phyloP scores from a whole-genome alignment of 108 stramenopile species.

The Heterococcus sp. region DNA sequence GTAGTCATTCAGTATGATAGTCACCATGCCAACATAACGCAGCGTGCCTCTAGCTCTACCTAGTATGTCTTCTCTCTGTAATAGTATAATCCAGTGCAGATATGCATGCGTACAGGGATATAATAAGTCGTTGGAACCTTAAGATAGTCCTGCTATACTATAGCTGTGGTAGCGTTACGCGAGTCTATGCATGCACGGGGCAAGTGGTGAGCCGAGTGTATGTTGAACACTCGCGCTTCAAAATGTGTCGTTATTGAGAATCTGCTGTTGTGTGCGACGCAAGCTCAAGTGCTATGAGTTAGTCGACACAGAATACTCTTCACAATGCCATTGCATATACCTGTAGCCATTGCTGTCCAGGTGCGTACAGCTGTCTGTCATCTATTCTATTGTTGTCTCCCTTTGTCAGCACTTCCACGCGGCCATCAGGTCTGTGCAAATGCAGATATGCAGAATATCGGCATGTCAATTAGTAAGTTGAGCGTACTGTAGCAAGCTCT shows the following conservation, averaged over 20 bases:
- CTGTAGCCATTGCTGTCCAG: constrained; percentile 93
- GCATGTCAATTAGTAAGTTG: neutral
- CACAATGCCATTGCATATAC: too few relatives aligned
- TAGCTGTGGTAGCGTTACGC: neutral
- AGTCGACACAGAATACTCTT: neutral
- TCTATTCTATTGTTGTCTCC: constrained; percentile 98
- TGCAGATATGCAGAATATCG: neutral
- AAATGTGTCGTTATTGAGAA: too few relatives aligned
- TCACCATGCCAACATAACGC: constrained; percentile 97
- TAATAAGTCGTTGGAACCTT: neutral
- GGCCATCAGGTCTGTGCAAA: constrained; percentile 54
- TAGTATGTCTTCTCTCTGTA: constrained; percentile 87
- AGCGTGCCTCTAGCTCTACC: constrained; percentile 85
- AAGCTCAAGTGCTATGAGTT: neutral
- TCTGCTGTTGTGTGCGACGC: too few relatives aligned
- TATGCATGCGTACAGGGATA: neutral
- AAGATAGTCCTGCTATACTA: neutral
- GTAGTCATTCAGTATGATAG: constrained; percentile 98
- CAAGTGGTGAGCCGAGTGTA: neutral
- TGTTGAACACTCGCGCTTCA: too few relatives aligned
- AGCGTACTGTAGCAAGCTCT: too few relatives aligned
- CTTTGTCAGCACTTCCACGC: constrained; percentile 91
- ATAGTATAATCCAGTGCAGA: neutral
- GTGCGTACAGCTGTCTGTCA: constrained; percentile 96
- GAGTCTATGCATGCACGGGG: neutral